Conservation (phyloP, 176 grass and related monocot species). For the Leersia perrieri region DNA sequence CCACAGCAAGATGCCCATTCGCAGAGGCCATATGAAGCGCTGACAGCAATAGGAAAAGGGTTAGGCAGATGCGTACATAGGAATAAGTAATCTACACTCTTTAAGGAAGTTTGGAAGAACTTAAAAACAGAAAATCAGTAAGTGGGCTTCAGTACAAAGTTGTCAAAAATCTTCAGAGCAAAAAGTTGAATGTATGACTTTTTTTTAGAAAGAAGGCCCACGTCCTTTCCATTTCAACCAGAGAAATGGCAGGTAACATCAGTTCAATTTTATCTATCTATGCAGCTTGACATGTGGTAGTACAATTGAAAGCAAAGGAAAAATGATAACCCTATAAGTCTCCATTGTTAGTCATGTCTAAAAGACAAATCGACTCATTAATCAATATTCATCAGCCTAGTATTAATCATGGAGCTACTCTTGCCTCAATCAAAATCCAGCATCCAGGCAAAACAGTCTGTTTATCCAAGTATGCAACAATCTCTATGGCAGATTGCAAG, state of each 20-base stretch:
- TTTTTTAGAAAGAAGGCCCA: too few relatives aligned
- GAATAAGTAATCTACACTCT: neutral
- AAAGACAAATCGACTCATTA: neutral
- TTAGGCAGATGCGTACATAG: neutral
- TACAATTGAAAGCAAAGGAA: neutral
- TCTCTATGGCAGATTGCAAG: neutral
- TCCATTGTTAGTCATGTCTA: neutral
- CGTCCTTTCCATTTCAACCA: too few relatives aligned
- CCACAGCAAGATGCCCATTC: conserved; percentile 87
- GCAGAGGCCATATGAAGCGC: conserved; percentile 94
- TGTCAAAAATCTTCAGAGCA: neutral
- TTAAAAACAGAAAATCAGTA: neutral
- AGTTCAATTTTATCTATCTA: too few relatives aligned
- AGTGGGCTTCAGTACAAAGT: neutral
- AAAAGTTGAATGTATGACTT: neutral
- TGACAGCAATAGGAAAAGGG: conserved; percentile 30
- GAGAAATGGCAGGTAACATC: too few relatives aligned
- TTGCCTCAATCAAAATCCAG: neutral
- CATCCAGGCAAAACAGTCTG: too few relatives aligned
- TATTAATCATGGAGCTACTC: neutral
- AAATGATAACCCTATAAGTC: neutral
- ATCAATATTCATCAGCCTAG: neutral
- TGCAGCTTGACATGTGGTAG: neutral
- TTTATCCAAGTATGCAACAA: neutral
- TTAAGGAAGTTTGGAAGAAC: neutral